Evolutionary conservation across 1,284 basidiomycete species (phyloP).

Genomic region (Taiwanofungus camphoratus): DNA sequence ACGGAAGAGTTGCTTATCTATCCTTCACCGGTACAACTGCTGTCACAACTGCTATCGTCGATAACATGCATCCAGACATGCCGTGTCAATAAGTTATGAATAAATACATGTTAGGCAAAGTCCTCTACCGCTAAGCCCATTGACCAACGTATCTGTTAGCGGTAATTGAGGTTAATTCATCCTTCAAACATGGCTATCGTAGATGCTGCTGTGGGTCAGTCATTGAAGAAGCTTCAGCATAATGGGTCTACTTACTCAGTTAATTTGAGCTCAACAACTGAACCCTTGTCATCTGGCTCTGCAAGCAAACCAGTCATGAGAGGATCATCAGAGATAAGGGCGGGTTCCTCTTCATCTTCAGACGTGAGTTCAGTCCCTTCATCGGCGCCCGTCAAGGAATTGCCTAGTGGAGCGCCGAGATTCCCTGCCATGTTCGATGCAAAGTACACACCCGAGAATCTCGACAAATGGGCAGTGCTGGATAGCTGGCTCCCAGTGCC

Average conservation of each 20-base stretch:
- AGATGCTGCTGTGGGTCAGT: too few species aligned
- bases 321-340: neutral
- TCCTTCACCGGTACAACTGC: too few species aligned
- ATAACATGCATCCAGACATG: too few species aligned
- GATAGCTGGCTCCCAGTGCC: neutral
- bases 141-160: too few species aligned
- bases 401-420: conserved; percentile 13
- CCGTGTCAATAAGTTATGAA: too few species aligned
- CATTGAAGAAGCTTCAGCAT: too few species aligned
- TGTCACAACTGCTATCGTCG: too few species aligned
- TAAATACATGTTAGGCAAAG: too few species aligned
- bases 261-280: neutral
- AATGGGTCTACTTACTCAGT: neutral
- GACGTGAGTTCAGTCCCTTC: neutral
- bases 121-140: too few species aligned
- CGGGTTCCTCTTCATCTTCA: neutral
- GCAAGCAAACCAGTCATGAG: neutral
- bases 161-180: too few species aligned
- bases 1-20: too few species aligned
- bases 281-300: neutral
- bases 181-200: too few species aligned
- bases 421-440: conserved; percentile 11
- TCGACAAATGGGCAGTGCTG: neutral
- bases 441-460: conserved; percentile 5
- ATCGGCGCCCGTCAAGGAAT: neutral